Percentiles rank a stretch among this genome's conserved stretches.
Evolutionary conservation across 345 rosid species (phyloP).

Genomic region (Murraya koenigii): DNA sequence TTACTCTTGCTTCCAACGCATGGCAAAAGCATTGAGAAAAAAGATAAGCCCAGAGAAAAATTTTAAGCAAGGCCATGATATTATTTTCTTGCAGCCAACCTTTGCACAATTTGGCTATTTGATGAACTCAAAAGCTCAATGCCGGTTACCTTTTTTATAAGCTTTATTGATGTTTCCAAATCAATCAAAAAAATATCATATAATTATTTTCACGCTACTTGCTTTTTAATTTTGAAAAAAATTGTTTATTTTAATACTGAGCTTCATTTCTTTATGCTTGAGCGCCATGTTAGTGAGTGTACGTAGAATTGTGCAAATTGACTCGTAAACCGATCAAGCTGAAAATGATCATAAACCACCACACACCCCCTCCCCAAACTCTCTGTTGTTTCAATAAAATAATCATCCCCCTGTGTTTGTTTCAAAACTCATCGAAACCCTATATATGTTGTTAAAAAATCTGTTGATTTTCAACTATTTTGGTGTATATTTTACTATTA

Average conservation of each 20-base stretch:
- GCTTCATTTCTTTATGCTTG: background rate
- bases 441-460: no score
- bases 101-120: background rate
- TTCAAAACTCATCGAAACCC: no score
- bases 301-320: background rate
- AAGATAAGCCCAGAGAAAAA: conserved; percentile 12
- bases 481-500: no score
- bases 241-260: no score
- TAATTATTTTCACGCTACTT: background rate
- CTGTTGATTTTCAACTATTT: no score
- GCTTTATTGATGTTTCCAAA: background rate
- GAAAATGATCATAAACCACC: no score
- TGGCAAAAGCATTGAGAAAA: conserved; percentile 17
- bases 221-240: background rate
- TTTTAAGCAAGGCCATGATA: background rate
- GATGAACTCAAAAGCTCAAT: background rate
- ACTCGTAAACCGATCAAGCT: no score
- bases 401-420: no score
- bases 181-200: no score
- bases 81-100: no score
- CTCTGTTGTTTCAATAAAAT: no score
- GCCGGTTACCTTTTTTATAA: background rate
- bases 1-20: conserved; percentile 26
- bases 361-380: no score
- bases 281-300: background rate